phyloP scores from a whole-genome alignment of 2,329 filamentous ascomycete genomes.

The Diaporthe sp. region DNA sequence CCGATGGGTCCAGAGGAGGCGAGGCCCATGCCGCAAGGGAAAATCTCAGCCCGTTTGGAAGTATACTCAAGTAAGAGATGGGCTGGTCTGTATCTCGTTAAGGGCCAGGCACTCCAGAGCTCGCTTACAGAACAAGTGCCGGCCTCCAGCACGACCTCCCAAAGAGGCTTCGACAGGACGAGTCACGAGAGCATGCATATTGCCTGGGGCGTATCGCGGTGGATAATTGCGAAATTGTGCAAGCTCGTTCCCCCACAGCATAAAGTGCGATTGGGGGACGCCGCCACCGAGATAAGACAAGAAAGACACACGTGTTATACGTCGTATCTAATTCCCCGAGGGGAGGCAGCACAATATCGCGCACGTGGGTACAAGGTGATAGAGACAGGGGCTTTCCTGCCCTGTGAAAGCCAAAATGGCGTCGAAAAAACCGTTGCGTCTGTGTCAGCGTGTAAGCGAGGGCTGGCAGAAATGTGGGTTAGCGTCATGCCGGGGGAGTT shows the following conservation, averaged over 20 bases:
- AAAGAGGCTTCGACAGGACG: not conserved
- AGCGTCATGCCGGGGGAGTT: not conserved
- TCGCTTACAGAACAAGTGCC: not conserved
- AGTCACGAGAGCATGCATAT: not conserved
- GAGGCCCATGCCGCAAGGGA: not conserved
- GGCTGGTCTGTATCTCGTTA: slow-evolving; percentile 23
- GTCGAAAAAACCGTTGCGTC: not conserved
- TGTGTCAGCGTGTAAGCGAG: not conserved
- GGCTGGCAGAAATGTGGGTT: not conserved
- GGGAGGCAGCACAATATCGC: not conserved
- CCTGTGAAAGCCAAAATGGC: not conserved
- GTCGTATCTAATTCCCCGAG: slow-evolving; percentile 1
- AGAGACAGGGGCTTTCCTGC: not conserved
- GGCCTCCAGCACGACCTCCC: not conserved
- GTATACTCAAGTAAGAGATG: not conserved
- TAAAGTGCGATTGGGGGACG: not conserved
- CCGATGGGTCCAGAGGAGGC: slow-evolving; percentile 6
- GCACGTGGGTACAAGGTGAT: not conserved
- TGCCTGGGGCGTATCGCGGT: not conserved
- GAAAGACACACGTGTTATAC: not conserved
- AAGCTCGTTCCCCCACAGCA: not conserved
- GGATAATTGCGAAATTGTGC: slow-evolving; percentile 10
- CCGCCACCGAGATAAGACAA: not conserved
- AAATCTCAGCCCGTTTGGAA: not conserved
- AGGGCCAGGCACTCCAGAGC: not conserved